Percentiles rank a stretch among this genome's conserved stretches.
Conservation (phyloP, 805 yeast species). For the Ogataea trehalophila region DNA sequence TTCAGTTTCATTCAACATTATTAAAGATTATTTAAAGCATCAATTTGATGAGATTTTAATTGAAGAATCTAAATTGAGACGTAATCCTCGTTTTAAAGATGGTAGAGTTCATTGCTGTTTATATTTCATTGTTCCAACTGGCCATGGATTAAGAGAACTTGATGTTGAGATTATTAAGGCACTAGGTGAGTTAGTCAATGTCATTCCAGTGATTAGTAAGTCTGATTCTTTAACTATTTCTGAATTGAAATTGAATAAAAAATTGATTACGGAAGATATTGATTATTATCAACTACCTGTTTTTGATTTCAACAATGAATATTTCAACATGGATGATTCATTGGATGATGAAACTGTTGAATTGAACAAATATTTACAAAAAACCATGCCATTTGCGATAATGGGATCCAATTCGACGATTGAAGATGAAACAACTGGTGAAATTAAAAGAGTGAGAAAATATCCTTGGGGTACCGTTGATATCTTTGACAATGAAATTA, state of each 20-base stretch:
- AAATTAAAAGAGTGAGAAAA: conserved; percentile 42
- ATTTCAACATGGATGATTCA: conserved; percentile 28
- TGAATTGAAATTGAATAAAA: conserved; percentile 70
- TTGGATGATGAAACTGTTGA: conserved; percentile 28
- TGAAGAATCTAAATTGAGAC: conserved; percentile 75
- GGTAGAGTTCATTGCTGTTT: conserved; percentile 77
- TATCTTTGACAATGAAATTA: conserved; percentile 58
- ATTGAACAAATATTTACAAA: conserved; percentile 36
- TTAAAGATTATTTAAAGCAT: conserved; percentile 75
- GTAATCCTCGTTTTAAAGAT: conserved; percentile 82
- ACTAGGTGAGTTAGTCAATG: conserved; percentile 68
- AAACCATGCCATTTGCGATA: conserved; percentile 57
- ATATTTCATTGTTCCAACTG: conserved; percentile 68
- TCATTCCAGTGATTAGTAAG: conserved; percentile 77
- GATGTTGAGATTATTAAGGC: conserved; percentile 70
- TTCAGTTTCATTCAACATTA: conserved; percentile 57
- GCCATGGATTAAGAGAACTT: conserved; percentile 62
- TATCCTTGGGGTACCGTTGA: conserved; percentile 68
- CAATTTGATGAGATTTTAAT: conserved; percentile 79
- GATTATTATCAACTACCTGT: conserved; percentile 65
- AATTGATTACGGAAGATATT: conserved; percentile 71
- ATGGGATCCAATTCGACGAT: conserved; percentile 48
- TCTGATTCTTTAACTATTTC: conserved; percentile 71
- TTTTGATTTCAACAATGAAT: conserved; percentile 71
- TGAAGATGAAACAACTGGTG: conserved; percentile 33